Base-by-base conservation (phyloP, 345 rosid genomes). In the Eucalyptus polyanthemos region DNA sequence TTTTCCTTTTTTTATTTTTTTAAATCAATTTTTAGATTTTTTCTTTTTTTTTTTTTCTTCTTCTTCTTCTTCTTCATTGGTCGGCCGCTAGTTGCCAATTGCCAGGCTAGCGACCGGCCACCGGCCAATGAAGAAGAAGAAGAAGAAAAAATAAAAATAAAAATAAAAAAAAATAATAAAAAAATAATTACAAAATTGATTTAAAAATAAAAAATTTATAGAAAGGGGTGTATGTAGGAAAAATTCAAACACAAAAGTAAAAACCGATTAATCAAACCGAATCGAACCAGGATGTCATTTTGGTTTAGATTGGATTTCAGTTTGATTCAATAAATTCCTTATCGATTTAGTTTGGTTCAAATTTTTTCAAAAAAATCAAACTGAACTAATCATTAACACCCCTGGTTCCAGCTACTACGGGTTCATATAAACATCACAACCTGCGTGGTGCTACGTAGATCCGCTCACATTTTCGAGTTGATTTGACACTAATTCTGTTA, bases 281-380 rank as follows among this genome's bases (percentile, higher is more conserved):
- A 51, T 3, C 2, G 0, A 51, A 50, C 1, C 1, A 0, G 0
- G 53, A 50, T 50, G 1, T 13, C 2, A 49, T 0, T 16, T 51
- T 0, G 4, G 8, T 16, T 6, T 0, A 2, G 2, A 51, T 3
- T 0, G 2, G 8, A 51, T 49, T 51, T 51, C 1, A 1, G 1
- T 51, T 51, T 0, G 0, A 17, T 51, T 51, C 4, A 51, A 16
- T 51, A 16, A 51, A 51, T 51, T 13, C 6, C 6, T 49, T 49
- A 49, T 49, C 5, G 2, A 49, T 49, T 49, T 4, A 49, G 14
- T 49, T 49, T 49, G 2, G 14, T 49, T 49, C 0, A 49, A 49
- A 34, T 34, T 49, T 49, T 49, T 49, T 49, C 2, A 4, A 12
- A 49, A 49, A 49, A 13, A 49, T 0, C 15, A 2, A 49, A 49